Conservation (phyloP, 2,329 filamentous ascomycete species). For the Penicillium oxalicum region DNA sequence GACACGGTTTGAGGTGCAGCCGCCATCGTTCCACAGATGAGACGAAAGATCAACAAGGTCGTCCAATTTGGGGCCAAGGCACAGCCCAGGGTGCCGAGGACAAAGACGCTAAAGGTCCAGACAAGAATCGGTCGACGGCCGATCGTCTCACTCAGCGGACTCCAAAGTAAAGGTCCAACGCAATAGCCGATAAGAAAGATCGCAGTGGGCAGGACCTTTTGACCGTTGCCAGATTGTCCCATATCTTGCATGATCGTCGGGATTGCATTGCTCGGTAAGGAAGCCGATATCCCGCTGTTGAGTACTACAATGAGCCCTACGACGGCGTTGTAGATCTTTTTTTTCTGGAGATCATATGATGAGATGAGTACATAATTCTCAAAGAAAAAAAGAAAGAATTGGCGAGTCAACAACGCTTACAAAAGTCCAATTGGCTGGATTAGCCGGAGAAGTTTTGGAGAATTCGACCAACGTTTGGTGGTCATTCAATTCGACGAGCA, state of each 20-base stretch:
- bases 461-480: conserved; percentile 25
- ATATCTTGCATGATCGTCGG: conserved; percentile 33
- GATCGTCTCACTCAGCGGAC: conserved; percentile 39
- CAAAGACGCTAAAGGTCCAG: conserved; percentile 43
- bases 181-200: conserved; percentile 36
- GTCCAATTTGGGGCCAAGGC: conserved; percentile 41
- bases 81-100: conserved; percentile 38
- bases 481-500: conserved; percentile 15
- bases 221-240: conserved; percentile 21
- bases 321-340: conserved; percentile 26
- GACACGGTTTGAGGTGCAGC: conserved; percentile 41
- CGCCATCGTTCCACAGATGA: conserved; percentile 37
- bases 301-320: conserved; percentile 26
- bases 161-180: conserved; percentile 38
- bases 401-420: conserved; percentile 14
- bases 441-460: conserved; percentile 16
- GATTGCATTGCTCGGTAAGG: conserved; percentile 36
- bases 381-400: not conserved
- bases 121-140: conserved; percentile 43
- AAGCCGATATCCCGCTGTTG: conserved; percentile 35
- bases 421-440: conserved; percentile 26
- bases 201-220: conserved; percentile 31
- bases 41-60: conserved; percentile 38
- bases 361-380: not conserved
- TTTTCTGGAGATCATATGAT: conserved; percentile 9